phyloP scores from a whole-genome alignment of 768 basidiomycete species.

The Asterophora parasitica region DNA sequence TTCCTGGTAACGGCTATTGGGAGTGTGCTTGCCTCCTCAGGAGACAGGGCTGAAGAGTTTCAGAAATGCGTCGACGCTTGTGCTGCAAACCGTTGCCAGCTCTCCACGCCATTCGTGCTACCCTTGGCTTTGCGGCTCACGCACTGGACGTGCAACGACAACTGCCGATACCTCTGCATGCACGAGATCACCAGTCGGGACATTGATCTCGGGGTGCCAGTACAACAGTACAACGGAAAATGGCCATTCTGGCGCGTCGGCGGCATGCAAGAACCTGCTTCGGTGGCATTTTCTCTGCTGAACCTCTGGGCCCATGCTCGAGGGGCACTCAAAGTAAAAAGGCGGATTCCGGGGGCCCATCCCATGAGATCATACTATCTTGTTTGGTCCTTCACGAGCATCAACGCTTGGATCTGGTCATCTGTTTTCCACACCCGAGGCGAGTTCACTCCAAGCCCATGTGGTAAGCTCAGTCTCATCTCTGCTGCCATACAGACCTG shows the following conservation, averaged over 20 bases:
- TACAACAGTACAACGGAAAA: slow-evolving; percentile 90
- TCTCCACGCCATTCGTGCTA: slow-evolving; percentile 26
- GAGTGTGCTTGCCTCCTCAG: slow-evolving; percentile 45
- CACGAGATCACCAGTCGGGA: slow-evolving; percentile 66
- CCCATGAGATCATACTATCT: slow-evolving; percentile 70
- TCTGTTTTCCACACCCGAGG: slow-evolving; percentile 91
- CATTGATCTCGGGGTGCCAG: slow-evolving; percentile 29
- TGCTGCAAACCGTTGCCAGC: slow-evolving; percentile 33
- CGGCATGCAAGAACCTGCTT: slow-evolving; percentile 95
- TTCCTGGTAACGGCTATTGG: slow-evolving; percentile 4
- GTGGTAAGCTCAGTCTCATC: slow-evolving; percentile 1
- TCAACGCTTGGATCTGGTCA: slow-evolving; percentile 94
- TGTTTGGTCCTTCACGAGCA: slow-evolving; percentile 60
- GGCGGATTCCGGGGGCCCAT: slow-evolving; percentile 46
- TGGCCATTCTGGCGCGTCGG: slow-evolving; percentile 91
- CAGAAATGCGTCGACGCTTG: slow-evolving; percentile 48
- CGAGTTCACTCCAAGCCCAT: slow-evolving; percentile 28
- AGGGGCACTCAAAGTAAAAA: slow-evolving; percentile 49
- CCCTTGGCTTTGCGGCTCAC: slow-evolving; percentile 60
- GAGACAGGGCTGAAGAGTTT: slow-evolving; percentile 56
- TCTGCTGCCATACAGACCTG: slow-evolving; percentile 49
- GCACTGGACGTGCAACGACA: slow-evolving; percentile 81
- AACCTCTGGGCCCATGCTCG: slow-evolving; percentile 74
- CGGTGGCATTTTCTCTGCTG: slow-evolving; percentile 82
- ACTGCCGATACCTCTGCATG: slow-evolving; percentile 91